Conservation (phyloP, 202 grass and related monocot genomes). For the Carex arenaria region DNA sequence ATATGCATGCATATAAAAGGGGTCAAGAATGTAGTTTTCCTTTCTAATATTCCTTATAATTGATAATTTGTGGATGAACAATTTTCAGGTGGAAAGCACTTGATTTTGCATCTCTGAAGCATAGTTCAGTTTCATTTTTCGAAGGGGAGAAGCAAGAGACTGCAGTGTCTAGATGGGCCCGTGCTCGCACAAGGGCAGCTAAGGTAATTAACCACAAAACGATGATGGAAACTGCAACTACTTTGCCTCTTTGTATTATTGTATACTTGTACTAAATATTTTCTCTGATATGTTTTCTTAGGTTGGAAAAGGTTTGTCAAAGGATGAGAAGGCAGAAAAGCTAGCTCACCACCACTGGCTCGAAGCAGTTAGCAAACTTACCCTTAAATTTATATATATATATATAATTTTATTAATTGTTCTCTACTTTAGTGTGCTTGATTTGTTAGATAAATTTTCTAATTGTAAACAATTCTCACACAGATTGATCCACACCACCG, state of each 20-base stretch:
- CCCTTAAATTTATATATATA: not conserved
- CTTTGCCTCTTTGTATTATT: not conserved
- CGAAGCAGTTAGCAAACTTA: constrained; percentile 60
- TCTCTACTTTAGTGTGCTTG: not conserved
- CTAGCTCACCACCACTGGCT: constrained; percentile 70
- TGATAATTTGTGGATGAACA: not conserved
- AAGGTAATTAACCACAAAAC: constrained; percentile 42
- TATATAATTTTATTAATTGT: not conserved
- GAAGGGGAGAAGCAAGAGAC: constrained; percentile 60
- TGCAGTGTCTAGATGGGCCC: constrained; percentile 69
- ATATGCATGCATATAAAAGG: not conserved
- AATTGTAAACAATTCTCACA: not conserved
- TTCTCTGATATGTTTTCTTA: constrained; percentile 25
- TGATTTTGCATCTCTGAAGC: constrained; percentile 54
- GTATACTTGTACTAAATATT: not conserved
- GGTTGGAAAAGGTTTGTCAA: constrained; percentile 83
- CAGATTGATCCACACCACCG: constrained; percentile 94
- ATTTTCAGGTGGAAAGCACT: constrained; percentile 71
- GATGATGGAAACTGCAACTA: not conserved
- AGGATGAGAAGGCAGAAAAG: constrained; percentile 21
- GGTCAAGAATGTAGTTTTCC: not conserved
- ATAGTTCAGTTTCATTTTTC: constrained; percentile 86
- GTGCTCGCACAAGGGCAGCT: constrained; percentile 52
- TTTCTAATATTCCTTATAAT: not conserved
- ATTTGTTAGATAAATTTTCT: not conserved